These are phyloP conservation scores for Mucor sp. DNA, from an alignment of 371 early-diverging fungal species.

Conservation along the genomic window DNA sequence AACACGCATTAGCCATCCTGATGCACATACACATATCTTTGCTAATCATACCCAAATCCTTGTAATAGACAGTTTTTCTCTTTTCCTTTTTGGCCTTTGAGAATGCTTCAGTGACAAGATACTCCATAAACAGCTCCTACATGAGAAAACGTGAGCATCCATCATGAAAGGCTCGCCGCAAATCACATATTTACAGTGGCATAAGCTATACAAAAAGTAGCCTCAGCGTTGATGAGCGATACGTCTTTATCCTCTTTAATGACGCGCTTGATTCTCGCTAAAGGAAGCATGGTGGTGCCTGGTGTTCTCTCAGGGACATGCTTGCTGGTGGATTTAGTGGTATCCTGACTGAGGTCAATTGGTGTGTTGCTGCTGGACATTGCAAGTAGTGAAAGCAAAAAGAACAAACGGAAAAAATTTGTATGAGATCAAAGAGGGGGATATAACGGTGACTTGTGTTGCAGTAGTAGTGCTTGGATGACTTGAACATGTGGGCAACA, in stretches of 20 bases:
- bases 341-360: not conserved
- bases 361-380: conserved; percentile 1
- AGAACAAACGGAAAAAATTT: not conserved
- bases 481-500: too few species aligned
- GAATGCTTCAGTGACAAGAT: conserved; percentile 68
- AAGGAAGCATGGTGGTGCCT: conserved; percentile 66
- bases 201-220: conserved; percentile 73
- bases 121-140: conserved; percentile 80
- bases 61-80: conserved; percentile 75
- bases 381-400: not conserved
- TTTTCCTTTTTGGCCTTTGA: conserved; percentile 67
- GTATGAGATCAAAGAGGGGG: not conserved
- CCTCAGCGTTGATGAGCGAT: conserved; percentile 68
- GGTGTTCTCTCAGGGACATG: conserved; percentile 33
- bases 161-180: not conserved
- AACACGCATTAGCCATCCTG: not conserved
- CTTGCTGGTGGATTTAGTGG: conserved; percentile 5
- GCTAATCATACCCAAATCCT: conserved; percentile 64
- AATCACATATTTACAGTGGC: conserved; percentile 63
- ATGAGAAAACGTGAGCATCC: too few species aligned
- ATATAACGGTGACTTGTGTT: not conserved
- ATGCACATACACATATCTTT: not conserved
- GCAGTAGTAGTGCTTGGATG: too few species aligned
- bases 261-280: conserved; percentile 80
- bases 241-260: conserved; percentile 86